Base-by-base conservation (phyloP, 441 rosid genomes). In the Erysimum cheiri region DNA sequence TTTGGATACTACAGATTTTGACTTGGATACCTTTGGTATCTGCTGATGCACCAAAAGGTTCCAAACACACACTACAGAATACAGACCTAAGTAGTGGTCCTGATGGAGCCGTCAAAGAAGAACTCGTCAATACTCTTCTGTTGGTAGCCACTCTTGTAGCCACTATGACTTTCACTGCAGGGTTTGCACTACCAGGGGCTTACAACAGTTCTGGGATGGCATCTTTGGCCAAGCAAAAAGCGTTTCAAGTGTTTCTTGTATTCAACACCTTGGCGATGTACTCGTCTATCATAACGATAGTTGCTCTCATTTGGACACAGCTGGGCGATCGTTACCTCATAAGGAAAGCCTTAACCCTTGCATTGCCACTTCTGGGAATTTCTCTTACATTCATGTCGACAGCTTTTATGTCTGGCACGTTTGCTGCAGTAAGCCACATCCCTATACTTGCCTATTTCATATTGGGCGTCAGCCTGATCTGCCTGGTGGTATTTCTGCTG, bases 141-240 rank as follows among this genome's bases (percentile, higher is more conserved):
- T 2, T 72, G 1, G 69, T 52, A 8, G n/a, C 74, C 17, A 37
- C 68, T 43, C 75, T 71, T 29, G 48, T 71, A 71, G 69, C 54
- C 3, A 71, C 69, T 0, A 44, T 71, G 0, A 61, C 62, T 0
- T 71, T 71, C 19, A 33, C 69, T 39, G 75, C 69, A 2, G 62
- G 61, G 31, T 50, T 71, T 40, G 31, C 69, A 17, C 12, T 62
- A 52, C 69, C 75, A 2, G 75, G 69, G 28, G 69, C 69, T 1
- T 71, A 17, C 9, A 40, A 40, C 29, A 24, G 8, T 41, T 4
- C 9, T 8, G 69, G 75, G 0, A 41, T 8, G 46, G 62, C 56
- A 2, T 5, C 4, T 8, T 13, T 70, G n/a, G 41, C 13, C 1
- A 12, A 8, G 3, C 36, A 60, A 1, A 0, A 14, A 1, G 0